phyloP scores from a whole-genome alignment of 2,329 filamentous ascomycete genomes.

The Paraphoma sp. region DNA sequence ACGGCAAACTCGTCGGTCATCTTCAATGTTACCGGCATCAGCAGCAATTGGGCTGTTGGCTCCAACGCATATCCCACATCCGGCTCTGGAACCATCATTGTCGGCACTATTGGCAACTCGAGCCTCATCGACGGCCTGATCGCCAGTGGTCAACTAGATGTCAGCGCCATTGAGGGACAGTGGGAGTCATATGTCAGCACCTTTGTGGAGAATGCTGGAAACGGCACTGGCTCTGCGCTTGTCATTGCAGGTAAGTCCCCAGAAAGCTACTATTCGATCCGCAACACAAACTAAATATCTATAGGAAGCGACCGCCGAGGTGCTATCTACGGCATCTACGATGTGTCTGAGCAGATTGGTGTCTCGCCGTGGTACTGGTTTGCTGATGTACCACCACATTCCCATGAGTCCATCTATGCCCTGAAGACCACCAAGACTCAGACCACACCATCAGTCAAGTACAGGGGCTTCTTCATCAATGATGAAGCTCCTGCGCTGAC shows the following conservation, averaged over 20 bases:
- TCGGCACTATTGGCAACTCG: constrained; percentile 71
- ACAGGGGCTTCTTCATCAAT: constrained; percentile 74
- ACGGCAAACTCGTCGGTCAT: constrained; percentile 54
- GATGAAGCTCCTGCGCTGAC: constrained; percentile 73
- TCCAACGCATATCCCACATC: constrained; percentile 10
- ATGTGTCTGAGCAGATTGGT: constrained; percentile 75
- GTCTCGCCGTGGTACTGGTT: constrained; percentile 75
- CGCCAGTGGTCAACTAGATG: constrained; percentile 62
- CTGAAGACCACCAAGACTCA: constrained; percentile 63
- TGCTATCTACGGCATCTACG: constrained; percentile 74
- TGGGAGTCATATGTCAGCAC: constrained; percentile 74
- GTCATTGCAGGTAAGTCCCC: constrained; percentile 64
- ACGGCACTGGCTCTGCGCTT: constrained; percentile 64
- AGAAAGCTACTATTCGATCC: too few relatives aligned
- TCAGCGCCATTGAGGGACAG: constrained; percentile 63
- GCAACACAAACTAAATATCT: constrained; percentile 9
- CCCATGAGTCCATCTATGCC: constrained; percentile 62
- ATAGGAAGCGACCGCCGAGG: constrained; percentile 67
- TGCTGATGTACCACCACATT: constrained; percentile 65
- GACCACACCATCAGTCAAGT: constrained; percentile 68
- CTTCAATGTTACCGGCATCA: constrained; percentile 51
- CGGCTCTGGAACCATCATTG: constrained; percentile 63
- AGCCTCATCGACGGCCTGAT: constrained; percentile 66
- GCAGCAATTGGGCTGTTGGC: constrained; percentile 41
- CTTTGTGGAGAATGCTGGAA: constrained; percentile 64